Percentiles rank a stretch among this genome's conserved stretches.
These are phyloP conservation scores for Rhynchosporium secalis DNA, from an alignment of 2,329 filamentous ascomycete genomes.

Conservation along the genomic window DNA sequence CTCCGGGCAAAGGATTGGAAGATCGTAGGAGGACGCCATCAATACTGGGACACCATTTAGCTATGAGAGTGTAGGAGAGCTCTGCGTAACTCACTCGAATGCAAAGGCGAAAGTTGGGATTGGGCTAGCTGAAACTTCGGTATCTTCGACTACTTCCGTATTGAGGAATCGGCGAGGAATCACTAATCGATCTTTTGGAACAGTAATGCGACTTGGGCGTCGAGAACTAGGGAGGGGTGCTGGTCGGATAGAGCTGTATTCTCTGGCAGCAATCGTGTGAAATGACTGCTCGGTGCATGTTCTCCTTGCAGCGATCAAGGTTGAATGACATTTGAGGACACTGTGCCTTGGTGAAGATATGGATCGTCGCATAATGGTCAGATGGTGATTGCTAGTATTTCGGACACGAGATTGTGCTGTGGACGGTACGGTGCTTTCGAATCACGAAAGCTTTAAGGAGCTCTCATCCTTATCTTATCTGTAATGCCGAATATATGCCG, in stretches of 20 bases:
- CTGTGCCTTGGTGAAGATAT: not conserved
- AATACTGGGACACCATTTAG: conserved; percentile 48
- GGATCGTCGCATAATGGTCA: not conserved
- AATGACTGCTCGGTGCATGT: not conserved
- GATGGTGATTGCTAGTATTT: not conserved
- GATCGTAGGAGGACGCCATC: conserved; percentile 93
- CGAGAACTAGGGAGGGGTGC: not conserved
- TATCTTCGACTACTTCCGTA: not conserved
- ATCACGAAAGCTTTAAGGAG: no score
- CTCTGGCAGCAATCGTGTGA: not conserved
- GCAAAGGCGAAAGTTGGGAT: conserved; percentile 52
- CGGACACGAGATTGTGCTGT: no score
- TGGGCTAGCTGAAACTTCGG: not conserved
- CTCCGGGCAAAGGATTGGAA: conserved; percentile 75
- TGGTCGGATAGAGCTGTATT: not conserved
- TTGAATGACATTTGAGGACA: not conserved
- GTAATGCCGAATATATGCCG: not conserved
- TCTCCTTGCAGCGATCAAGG: not conserved
- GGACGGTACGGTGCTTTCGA: no score
- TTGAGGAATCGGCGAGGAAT: not conserved
- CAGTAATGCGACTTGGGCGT: not conserved
- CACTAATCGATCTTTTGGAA: no score
- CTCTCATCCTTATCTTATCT: conserved; percentile 5
- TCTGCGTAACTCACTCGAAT: conserved; percentile 49
- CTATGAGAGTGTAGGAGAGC: conserved; percentile 3